Conservation (phyloP, 441 rosid genomes). For the Populus hybrid region DNA sequence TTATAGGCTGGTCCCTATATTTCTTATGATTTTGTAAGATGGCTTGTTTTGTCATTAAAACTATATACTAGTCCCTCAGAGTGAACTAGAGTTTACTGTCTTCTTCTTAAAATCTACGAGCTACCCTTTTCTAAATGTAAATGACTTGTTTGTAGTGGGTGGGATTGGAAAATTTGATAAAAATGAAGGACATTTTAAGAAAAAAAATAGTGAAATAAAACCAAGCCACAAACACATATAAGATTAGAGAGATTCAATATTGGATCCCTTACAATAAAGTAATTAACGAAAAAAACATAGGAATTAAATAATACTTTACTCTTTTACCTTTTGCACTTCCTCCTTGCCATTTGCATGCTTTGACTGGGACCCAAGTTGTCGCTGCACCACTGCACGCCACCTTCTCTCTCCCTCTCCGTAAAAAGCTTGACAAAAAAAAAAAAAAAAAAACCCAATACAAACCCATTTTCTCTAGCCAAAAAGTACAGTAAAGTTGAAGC, state of each 20-base stretch:
- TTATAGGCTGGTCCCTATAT: background rate
- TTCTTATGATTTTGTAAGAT: background rate
- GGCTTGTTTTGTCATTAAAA: background rate
- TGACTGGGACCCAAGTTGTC: conserved; percentile 20
- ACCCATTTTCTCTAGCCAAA: background rate
- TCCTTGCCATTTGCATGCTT: conserved; percentile 18
- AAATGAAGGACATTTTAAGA: background rate
- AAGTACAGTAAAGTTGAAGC: conserved; percentile 4
- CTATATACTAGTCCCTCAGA: background rate
- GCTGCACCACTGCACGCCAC: conserved; percentile 29
- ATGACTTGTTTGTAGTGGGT: background rate
- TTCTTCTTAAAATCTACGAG: background rate
- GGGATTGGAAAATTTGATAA: background rate
- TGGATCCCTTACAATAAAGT: background rate
- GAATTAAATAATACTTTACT: background rate
- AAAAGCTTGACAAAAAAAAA: background rate
- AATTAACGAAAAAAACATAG: background rate
- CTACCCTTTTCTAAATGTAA: background rate
- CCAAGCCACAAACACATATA: too few species aligned
- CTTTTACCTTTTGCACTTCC: background rate
- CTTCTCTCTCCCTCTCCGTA: conserved; percentile 8
- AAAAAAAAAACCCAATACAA: conserved; percentile 3
- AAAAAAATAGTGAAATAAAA: background rate
- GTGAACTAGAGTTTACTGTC: background rate
- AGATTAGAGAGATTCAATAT: background rate